Evolutionary conservation across 1,284 basidiomycete genomes (phyloP).

Genomic region (Cryptococcus depauperatus): DNA sequence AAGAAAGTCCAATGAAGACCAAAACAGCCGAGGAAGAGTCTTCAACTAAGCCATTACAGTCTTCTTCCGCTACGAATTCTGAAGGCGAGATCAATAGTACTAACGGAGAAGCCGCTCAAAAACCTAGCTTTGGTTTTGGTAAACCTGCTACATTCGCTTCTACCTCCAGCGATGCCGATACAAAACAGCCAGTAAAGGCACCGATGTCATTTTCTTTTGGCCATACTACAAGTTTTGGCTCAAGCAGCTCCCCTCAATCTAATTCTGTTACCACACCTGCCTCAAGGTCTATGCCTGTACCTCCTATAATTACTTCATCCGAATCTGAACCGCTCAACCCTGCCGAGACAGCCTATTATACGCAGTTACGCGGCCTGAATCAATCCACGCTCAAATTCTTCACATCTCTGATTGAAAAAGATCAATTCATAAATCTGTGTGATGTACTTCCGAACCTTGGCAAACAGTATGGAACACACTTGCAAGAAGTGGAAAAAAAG

Average conservation of each 20-base stretch:
- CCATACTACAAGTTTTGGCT: not conserved
- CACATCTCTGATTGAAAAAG: slow-evolving; percentile 56
- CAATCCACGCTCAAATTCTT: slow-evolving; percentile 60
- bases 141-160: slow-evolving; percentile 1
- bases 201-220: slow-evolving; percentile 8
- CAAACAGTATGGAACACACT: slow-evolving; percentile 59
- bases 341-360: slow-evolving; percentile 55
- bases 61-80: slow-evolving; percentile 48
- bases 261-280: slow-evolving; percentile 2
- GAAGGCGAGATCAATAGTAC: no score
- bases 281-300: slow-evolving; percentile 9
- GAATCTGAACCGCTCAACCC: slow-evolving; percentile 6
- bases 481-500: slow-evolving; percentile 53
- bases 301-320: slow-evolving; percentile 5
- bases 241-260: not conserved
- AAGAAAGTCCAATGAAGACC: not conserved
- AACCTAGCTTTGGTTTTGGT: slow-evolving; percentile 7
- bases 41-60: not conserved
- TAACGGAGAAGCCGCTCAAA: slow-evolving; percentile 4
- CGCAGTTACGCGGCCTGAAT: slow-evolving; percentile 70
- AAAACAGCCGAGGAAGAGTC: not conserved
- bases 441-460: slow-evolving; percentile 45
- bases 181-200: not conserved
- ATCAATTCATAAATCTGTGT: slow-evolving; percentile 67
- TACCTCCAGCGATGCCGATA: slow-evolving; percentile 1